phyloP scores from a whole-genome alignment of 495 filamentous ascomycete genomes.

The Trichoderma virens region DNA sequence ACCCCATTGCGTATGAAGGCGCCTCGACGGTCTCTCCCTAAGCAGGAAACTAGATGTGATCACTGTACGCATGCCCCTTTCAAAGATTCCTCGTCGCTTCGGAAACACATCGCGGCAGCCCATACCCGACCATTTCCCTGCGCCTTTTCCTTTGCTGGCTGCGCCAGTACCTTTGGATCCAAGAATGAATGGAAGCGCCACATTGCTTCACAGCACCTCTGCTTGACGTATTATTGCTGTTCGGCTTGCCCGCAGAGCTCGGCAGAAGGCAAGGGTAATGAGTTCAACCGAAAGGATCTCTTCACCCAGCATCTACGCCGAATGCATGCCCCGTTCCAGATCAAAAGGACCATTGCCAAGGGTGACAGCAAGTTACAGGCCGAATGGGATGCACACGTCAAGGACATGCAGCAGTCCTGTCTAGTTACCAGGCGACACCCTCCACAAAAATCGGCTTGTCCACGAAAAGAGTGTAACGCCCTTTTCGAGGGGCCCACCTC shows the following conservation, averaged over 20 bases:
- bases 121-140: conserved; percentile 72
- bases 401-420: conserved; percentile 60
- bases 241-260: conserved; percentile 60
- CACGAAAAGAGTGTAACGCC: conserved; percentile 56
- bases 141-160: conserved; percentile 78
- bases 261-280: conserved; percentile 49
- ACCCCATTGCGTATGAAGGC: conserved; percentile 2
- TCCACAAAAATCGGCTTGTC: conserved; percentile 61
- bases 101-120: conserved; percentile 53
- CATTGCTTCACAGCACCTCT: conserved; percentile 81
- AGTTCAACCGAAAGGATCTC: conserved; percentile 86
- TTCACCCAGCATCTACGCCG: conserved; percentile 92
- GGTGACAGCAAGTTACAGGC: conserved; percentile 43
- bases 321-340: conserved; percentile 64
- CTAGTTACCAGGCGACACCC: conserved; percentile 57
- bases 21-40: conserved; percentile 20
- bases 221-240: conserved; percentile 77
- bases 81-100: conserved; percentile 48
- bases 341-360: conserved; percentile 41
- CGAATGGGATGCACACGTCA: conserved; percentile 50
- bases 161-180: conserved; percentile 72
- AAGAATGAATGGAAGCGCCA: conserved; percentile 97
- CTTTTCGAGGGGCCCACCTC: conserved; percentile 61
- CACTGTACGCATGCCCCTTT: conserved; percentile 50
- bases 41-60: conserved; percentile 47